A percentile compares a stretch with the other conserved stretches of the same genome.
Conservation (phyloP, 2,329 filamentous ascomycete species). For the Harringtonia lauricola region DNA sequence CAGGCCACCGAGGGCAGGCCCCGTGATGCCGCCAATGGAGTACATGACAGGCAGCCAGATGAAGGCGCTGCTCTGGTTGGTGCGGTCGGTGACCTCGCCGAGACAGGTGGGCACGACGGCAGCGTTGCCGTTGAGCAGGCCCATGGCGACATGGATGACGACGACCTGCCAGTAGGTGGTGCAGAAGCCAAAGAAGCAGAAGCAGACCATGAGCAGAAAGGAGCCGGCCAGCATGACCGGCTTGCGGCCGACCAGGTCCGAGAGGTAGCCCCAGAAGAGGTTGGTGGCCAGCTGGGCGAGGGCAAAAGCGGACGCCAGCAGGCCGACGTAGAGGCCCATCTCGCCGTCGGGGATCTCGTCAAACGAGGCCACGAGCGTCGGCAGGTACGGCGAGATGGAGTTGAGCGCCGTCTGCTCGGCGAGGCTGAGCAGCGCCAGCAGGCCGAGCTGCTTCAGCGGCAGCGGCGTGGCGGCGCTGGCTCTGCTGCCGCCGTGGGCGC, state of each 20-base stretch:
- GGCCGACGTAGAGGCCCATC: slow-evolving; percentile 79
- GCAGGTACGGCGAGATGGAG: slow-evolving; percentile 90
- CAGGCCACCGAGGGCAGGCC: slow-evolving; percentile 80
- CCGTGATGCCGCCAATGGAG: slow-evolving; percentile 84
- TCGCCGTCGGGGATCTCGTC: slow-evolving; percentile 61
- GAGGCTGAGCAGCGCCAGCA: slow-evolving; percentile 80
- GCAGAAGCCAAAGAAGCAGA: slow-evolving; percentile 81
- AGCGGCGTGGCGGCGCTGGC: slow-evolving; percentile 51
- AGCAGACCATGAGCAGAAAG: slow-evolving; percentile 69
- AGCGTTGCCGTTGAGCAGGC: slow-evolving; percentile 87
- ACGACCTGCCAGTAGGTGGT: slow-evolving; percentile 73
- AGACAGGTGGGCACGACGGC: slow-evolving; percentile 88
- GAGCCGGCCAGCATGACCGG: slow-evolving; percentile 77
- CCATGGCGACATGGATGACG: slow-evolving; percentile 80
- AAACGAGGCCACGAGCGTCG: slow-evolving; percentile 81
- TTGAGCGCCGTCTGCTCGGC: slow-evolving; percentile 95
- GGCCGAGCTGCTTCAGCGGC: slow-evolving; percentile 68
- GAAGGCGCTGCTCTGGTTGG: slow-evolving; percentile 88
- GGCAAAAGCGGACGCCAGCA: slow-evolving; percentile 84
- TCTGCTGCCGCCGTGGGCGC: slow-evolving; percentile 17
- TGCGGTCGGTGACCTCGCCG: slow-evolving; percentile 89
- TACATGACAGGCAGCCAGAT: slow-evolving; percentile 96
- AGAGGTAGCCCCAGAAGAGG: slow-evolving; percentile 81
- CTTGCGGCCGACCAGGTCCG: slow-evolving; percentile 69
- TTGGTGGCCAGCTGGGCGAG: slow-evolving; percentile 88